Evolutionary conservation across 2,329 filamentous ascomycete species (phyloP), one percentile per base, ranked within the genome.

Genomic region (Penicillium sp.): DNA sequence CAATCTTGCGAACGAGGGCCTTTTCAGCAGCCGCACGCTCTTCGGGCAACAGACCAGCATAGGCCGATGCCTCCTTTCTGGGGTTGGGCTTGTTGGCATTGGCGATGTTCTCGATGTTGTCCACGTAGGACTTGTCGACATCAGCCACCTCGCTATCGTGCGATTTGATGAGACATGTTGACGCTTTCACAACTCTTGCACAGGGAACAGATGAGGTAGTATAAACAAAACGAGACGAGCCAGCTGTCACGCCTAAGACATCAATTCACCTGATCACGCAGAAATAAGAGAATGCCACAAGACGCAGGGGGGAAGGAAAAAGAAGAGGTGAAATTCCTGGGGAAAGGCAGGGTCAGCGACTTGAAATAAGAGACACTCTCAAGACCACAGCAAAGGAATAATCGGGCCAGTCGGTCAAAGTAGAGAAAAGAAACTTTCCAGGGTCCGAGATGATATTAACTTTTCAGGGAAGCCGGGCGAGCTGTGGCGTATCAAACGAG

Each of bases 1-100:
- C 91, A 58, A 93, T 87, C 78, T 92, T 93, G 68, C 87, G 84
- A 74, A 87, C 84, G 69, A 93, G 78, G 38, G 80, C 83, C 61
- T 77, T 81, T 72, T 92, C 89, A 1, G 86, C 79, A 15, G 73
- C 71, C 0, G 72, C 71, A 13, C 88, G 84, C 62, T 86, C 82
- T 44, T 83, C 84, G 0, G 79, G 77, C 2, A 81, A 80, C 69
- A 88, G 77, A 51, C 80, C 73, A 35, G 78, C 70, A 38, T 73
- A 74, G 42, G 68, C 62, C 3, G 75, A 75, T 8, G 75, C 71
- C 60, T 75, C 70, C 30, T 72, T 73, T 17, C 47, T 63, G 0
- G 69, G 61, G 26, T 71, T 72, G 2, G 71, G 71, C 37, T 60
- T 72, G 61, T 70, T 62, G 53, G 66, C 66, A 57, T 71, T 71